Conservation (phyloP, 495 filamentous ascomycete species). For the Penicillium goetzii region DNA sequence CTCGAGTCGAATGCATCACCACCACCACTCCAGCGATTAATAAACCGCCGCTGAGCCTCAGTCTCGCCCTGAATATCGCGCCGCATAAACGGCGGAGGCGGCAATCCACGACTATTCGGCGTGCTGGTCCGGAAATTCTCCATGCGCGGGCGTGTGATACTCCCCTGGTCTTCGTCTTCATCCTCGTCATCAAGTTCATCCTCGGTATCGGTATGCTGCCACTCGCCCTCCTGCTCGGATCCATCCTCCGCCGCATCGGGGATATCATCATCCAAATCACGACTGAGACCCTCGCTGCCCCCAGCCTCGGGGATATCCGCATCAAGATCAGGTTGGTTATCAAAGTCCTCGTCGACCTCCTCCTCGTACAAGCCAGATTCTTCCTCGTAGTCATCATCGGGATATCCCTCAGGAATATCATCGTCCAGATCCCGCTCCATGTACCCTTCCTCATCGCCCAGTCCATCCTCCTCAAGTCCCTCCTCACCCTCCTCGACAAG, state of each 20-base stretch:
- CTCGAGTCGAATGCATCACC: slow-evolving; percentile 49
- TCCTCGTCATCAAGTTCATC: slow-evolving; percentile 60
- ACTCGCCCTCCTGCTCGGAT: slow-evolving; percentile 45
- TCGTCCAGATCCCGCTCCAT: slow-evolving; percentile 56
- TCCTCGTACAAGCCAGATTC: slow-evolving; percentile 40
- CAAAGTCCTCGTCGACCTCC: slow-evolving; percentile 41
- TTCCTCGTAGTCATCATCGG: slow-evolving; percentile 50
- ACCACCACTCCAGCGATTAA: slow-evolving; percentile 52
- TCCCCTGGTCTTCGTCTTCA: slow-evolving; percentile 37
- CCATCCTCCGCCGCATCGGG: slow-evolving; percentile 44
- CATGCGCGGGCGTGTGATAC: not conserved
- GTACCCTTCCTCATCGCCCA: slow-evolving; percentile 46
- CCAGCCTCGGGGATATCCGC: slow-evolving; percentile 46
- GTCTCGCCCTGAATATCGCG: slow-evolving; percentile 34
- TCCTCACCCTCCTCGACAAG: slow-evolving; percentile 50
- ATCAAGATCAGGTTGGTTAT: slow-evolving; percentile 50
- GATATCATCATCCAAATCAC: slow-evolving; percentile 49
- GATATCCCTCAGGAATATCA: slow-evolving; percentile 53
- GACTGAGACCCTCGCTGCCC: slow-evolving; percentile 34
- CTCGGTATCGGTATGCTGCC: slow-evolving; percentile 82
- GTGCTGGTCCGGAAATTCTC: slow-evolving; percentile 46
- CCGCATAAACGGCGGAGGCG: slow-evolving; percentile 36
- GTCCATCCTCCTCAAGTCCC: slow-evolving; percentile 41
- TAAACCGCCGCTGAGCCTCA: slow-evolving; percentile 49
- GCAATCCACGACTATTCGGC: slow-evolving; percentile 38